These are phyloP conservation scores for Bombardia bombarda DNA, from an alignment of 495 filamentous ascomycete genomes.

Conservation along the genomic window DNA sequence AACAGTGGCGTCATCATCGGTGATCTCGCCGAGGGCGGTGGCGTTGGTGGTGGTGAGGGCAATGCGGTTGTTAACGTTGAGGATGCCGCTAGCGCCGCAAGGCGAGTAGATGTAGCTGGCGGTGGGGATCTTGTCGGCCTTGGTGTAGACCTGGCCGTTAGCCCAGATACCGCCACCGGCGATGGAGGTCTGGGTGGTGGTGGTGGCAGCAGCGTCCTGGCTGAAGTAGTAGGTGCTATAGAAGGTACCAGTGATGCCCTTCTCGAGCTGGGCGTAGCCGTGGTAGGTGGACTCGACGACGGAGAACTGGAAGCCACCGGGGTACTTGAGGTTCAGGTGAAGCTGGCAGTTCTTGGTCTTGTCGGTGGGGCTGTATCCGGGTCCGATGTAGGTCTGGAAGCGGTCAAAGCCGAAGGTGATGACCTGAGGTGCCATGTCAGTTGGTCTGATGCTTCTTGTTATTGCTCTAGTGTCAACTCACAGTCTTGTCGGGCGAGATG, in stretches of 20 bases:
- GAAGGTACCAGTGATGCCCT: slow-evolving; percentile 46
- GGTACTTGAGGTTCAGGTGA: slow-evolving; percentile 49
- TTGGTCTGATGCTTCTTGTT: too few species aligned
- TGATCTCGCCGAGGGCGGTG: slow-evolving; percentile 39
- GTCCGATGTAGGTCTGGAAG: slow-evolving; percentile 51
- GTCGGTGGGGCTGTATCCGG: slow-evolving; percentile 26
- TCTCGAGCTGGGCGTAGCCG: slow-evolving; percentile 47
- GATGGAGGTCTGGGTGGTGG: slow-evolving; percentile 44
- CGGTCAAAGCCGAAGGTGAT: slow-evolving; percentile 50
- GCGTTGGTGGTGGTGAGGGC: slow-evolving; percentile 37
- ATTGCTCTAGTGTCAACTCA: slow-evolving; percentile 15
- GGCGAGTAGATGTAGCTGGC: slow-evolving; percentile 49
- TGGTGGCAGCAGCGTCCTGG: slow-evolving; percentile 37
- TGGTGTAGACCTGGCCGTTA: slow-evolving; percentile 48
- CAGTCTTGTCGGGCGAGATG: slow-evolving; percentile 44
- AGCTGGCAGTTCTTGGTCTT: slow-evolving; percentile 55
- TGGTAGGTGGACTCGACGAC: slow-evolving; percentile 48
- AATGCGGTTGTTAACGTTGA: slow-evolving; percentile 55
- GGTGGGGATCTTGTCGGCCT: slow-evolving; percentile 44
- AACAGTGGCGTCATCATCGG: slow-evolving; percentile 49
- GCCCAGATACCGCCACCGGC: slow-evolving; percentile 37
- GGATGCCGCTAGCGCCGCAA: slow-evolving; percentile 47
- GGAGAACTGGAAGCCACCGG: slow-evolving; percentile 51
- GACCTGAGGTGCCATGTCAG: slow-evolving; percentile 24
- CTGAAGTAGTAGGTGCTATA: slow-evolving; percentile 53